Percentiles rank a stretch among this genome's conserved stretches.
phyloP scores from a whole-genome alignment of 441 rosid genomes.

The Adansonia rubrostipa region DNA sequence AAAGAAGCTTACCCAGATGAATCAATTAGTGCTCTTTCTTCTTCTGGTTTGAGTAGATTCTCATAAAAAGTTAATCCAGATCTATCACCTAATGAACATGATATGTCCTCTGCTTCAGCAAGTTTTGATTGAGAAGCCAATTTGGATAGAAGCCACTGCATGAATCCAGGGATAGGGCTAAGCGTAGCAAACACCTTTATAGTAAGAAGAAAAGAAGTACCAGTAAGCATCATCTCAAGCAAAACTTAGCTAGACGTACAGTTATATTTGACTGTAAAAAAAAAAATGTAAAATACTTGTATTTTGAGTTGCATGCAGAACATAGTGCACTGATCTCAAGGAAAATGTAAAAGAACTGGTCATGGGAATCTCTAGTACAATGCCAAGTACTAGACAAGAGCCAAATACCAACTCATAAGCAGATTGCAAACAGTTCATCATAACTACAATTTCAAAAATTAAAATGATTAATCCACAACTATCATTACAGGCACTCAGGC shows the following conservation, averaged over 20 bases:
- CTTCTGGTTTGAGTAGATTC: slow-evolving; percentile 77
- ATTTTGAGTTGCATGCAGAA: neutral
- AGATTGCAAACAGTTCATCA: neutral
- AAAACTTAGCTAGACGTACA: slow-evolving; percentile 1
- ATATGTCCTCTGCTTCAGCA: slow-evolving; percentile 48
- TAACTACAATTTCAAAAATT: neutral
- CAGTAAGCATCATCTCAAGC: slow-evolving; percentile 25
- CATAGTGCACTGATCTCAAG: neutral
- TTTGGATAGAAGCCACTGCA: slow-evolving; percentile 91
- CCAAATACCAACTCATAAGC: neutral
- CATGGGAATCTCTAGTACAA: neutral
- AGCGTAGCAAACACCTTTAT: slow-evolving; percentile 86
- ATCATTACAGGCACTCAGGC: neutral
- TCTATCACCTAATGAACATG: slow-evolving; percentile 41
- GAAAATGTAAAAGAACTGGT: neutral
- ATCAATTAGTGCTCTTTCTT: slow-evolving; percentile 72
- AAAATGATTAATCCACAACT: slow-evolving; percentile 1
- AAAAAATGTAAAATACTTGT: neutral
- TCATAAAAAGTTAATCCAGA: slow-evolving; percentile 67
- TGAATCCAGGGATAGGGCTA: slow-evolving; percentile 93
- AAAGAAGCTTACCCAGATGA: slow-evolving; percentile 51
- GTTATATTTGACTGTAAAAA: no score
- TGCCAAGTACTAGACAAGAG: neutral
- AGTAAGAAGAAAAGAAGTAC: slow-evolving; percentile 24
- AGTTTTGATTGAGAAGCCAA: slow-evolving; percentile 79